Conservation (phyloP, 495 filamentous ascomycete species). For the Aspergillus bridgeri region DNA sequence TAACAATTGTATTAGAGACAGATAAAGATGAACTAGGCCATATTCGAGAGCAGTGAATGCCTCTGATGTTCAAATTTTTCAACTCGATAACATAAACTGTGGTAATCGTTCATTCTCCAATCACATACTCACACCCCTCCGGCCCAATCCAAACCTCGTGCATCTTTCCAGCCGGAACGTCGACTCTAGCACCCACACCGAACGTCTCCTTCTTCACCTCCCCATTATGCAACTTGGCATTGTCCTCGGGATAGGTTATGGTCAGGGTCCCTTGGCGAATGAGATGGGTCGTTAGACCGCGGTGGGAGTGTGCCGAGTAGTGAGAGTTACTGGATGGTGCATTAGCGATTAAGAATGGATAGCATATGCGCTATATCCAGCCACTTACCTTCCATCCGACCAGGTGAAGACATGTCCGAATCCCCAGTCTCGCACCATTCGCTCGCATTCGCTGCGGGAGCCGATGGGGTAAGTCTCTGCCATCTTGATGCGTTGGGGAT, state of each 20-base stretch:
- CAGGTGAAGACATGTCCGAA: constrained; percentile 77
- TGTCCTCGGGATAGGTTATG: constrained; percentile 69
- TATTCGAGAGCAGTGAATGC: background rate
- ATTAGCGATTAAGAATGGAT: background rate
- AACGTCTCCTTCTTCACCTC: constrained; percentile 61
- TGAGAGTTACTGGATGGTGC: constrained; percentile 55
- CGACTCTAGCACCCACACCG: constrained; percentile 63
- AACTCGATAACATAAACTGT: background rate
- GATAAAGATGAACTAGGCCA: background rate
- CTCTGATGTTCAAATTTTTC: background rate
- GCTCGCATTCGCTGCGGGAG: constrained; percentile 54
- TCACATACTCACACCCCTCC: constrained; percentile 80
- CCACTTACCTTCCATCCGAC: constrained; percentile 69
- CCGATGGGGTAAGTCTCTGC: constrained; percentile 33
- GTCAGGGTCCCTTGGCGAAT: constrained; percentile 69
- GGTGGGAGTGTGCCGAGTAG: constrained; percentile 73
- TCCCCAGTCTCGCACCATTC: constrained; percentile 70
- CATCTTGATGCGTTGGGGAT: constrained; percentile 9
- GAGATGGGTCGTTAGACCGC: constrained; percentile 68
- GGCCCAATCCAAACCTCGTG: constrained; percentile 85
- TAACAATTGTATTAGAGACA: background rate
- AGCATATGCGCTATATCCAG: background rate
- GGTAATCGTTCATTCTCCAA: constrained; percentile 60
- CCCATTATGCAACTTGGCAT: constrained; percentile 33
- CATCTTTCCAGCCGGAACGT: constrained; percentile 65